These are phyloP conservation scores for Arthrobotrys megalospora DNA, from an alignment of 2,329 filamentous ascomycete genomes.

Conservation along the genomic window DNA sequence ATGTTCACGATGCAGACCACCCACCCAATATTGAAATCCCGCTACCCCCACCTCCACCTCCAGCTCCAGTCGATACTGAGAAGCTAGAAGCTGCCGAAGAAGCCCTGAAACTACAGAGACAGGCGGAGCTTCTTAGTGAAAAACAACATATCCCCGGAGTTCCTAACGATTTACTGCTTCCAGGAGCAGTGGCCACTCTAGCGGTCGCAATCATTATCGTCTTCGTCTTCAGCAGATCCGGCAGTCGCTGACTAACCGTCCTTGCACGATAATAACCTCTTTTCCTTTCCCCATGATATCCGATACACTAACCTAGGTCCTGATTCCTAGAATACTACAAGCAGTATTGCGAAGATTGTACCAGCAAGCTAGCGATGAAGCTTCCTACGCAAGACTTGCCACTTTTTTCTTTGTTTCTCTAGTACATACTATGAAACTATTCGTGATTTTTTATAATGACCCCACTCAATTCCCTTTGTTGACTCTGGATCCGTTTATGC, in stretches of 20 bases:
- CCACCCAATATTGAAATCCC: constrained; percentile 80
- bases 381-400: constrained; percentile 15
- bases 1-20: constrained; percentile 93
- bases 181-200: constrained; percentile 93
- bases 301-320: constrained; percentile 18
- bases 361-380: constrained; percentile 34
- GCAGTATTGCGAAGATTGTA: constrained; percentile 29
- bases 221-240: constrained; percentile 82
- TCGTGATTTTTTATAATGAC: constrained; percentile 37
- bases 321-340: constrained; percentile 2
- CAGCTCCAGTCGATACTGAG: constrained; percentile 70
- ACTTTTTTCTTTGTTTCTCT: constrained; percentile 39
- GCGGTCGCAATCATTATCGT: constrained; percentile 94
- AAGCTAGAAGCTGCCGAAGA: constrained; percentile 68
- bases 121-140: constrained; percentile 67
- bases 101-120: constrained; percentile 43
- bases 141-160: constrained; percentile 90
- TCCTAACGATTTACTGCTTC: constrained; percentile 85
- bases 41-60: constrained; percentile 72
- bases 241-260: constrained; percentile 60
- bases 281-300: constrained; percentile 24
- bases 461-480: constrained; percentile 44
- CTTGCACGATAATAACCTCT: constrained; percentile 48
- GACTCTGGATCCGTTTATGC: background rate
- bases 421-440: constrained; percentile 54